Base-by-base conservation (phyloP, 148 eudicot species). In the Camellia sinensis region DNA sequence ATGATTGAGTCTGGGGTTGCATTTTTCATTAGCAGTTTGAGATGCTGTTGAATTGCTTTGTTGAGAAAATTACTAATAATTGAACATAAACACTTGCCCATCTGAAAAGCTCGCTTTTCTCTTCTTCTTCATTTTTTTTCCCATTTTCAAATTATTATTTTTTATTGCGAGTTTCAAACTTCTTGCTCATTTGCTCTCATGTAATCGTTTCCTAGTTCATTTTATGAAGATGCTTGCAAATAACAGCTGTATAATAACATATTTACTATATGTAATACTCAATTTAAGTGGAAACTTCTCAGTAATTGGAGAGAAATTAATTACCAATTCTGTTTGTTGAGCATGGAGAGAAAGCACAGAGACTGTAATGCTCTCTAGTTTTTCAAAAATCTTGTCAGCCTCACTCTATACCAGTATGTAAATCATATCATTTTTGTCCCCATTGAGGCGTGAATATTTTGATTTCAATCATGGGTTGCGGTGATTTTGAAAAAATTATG, bases 171-270 rank as follows among this genome's bases (percentile, higher is more conserved):
- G 7, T 68, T 68, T 43, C 52, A 43, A 11, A 43, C 72, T 14
- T 68, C 43, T 67, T 71, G 57, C 40, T 71, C 57, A 21, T 71
- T 48, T 29, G 53, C 29, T 50, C 14, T 48, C 13, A 11, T 71
- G 53, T 46, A 19, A 50, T 56, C 75, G 21, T 48, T 71, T 71
- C 74, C 37, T 11, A 71, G 74, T 71, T 46, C 3, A 71, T n/a
- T 67, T 45, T 9, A 0, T 46, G 5, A 48, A 21, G 17, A 68
- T 68, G 52, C 52, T 68, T 17, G 48, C 45, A 54, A 15, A 44
- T 6, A 44, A 18, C 45, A 11, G 11, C 52, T 44, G 8, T 68
- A 6, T 17, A 7, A 71, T 71, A 45, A 19, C 37, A 29, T 29
- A 8, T 15, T 18, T 45, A 46, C 9, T 18, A 50, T 21, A 29